Conservation (phyloP, 78 protist genomes). For the slime mould (Dictyostelium discoideum) region dicty_2.7 NC_007088.5:8368001-8368500, state of each 20-base stretch:
- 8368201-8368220: conserved; percentile 31
- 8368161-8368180: conserved; percentile 32
- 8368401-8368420: conserved; percentile 27
- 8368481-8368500: conserved; percentile 72
- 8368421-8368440: conserved; percentile 88
- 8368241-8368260: conserved; percentile 76
- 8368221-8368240: conserved; percentile 55
- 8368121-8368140: neutral
- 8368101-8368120: conserved; percentile 85
- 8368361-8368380: conserved; percentile 84
- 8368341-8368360: conserved; percentile 25
- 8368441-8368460: conserved; percentile 87
- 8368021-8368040: conserved; percentile 83
- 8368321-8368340: conserved; percentile 84
- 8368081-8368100: conserved; percentile 85
- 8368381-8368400: conserved; percentile 66
- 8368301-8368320: conserved; percentile 78
- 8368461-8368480: conserved; percentile 81
- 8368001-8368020: conserved; percentile 77
- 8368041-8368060: conserved; percentile 40
- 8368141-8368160: conserved; percentile 48
- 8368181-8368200: conserved; percentile 56
- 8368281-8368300: conserved; percentile 79
- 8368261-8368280: conserved; percentile 84
- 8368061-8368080: conserved; percentile 58